These are phyloP conservation scores for Phyllosticta ampelicida DNA, from an alignment of 2,329 filamentous ascomycete species.

Conservation along the genomic window DNA sequence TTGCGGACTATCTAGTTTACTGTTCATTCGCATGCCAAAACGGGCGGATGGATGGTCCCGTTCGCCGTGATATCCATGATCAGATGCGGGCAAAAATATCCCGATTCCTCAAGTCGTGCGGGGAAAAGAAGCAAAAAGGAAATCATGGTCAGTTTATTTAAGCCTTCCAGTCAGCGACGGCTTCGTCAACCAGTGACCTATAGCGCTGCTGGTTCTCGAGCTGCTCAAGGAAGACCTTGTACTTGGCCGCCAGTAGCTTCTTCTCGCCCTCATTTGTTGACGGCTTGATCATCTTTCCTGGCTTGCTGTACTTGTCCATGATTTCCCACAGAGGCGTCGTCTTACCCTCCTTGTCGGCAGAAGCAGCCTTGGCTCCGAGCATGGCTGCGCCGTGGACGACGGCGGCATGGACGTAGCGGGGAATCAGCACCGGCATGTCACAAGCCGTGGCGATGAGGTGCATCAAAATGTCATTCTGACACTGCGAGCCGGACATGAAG, in stretches of 20 bases:
- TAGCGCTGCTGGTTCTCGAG: slow-evolving; percentile 77
- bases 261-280: slow-evolving; percentile 62
- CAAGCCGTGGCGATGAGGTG: slow-evolving; percentile 82
- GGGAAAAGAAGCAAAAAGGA: no score
- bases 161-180: slow-evolving; percentile 25
- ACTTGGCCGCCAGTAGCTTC: slow-evolving; percentile 75
- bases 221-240: slow-evolving; percentile 90
- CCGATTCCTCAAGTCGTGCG: background rate
- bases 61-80: background rate
- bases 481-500: slow-evolving; percentile 98
- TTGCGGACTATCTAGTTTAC: background rate
- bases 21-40: background rate
- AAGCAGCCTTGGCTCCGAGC: slow-evolving; percentile 95
- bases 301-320: slow-evolving; percentile 96
- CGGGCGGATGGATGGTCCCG: background rate
- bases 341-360: slow-evolving; percentile 61
- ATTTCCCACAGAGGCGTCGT: slow-evolving; percentile 89
- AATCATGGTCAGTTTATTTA: background rate
- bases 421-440: slow-evolving; percentile 85
- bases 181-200: slow-evolving; percentile 62
- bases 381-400: slow-evolving; percentile 98
- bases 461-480: slow-evolving; percentile 91
- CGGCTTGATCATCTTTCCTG: slow-evolving; percentile 72
- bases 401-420: slow-evolving; percentile 85
- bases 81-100: background rate